These are phyloP conservation scores for Mucor circinelloides DNA, from an alignment of 371 early-diverging fungal genomes.

Conservation along the genomic window DNA sequence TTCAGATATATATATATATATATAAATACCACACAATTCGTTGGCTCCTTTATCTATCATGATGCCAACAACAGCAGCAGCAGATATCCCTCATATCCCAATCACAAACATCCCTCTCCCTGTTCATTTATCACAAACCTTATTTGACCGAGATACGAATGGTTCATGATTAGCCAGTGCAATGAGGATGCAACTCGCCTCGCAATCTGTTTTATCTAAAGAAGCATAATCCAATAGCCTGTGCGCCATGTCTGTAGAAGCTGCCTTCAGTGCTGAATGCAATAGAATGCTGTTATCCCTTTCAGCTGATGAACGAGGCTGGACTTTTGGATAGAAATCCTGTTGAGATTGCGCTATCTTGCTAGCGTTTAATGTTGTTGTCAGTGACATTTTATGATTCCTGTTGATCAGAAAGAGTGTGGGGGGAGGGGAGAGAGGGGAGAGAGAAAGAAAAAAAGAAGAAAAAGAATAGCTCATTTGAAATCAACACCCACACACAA, in stretches of 20 bases:
- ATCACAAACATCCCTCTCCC: neutral
- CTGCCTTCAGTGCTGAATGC: conserved; percentile 20
- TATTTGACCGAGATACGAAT: conserved; percentile 4
- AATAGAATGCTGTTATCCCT: conserved; percentile 34
- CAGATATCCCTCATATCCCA: neutral
- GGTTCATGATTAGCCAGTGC: conserved; percentile 44
- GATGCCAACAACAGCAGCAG: neutral
- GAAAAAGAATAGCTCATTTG: neutral
- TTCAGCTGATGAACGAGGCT: conserved; percentile 49
- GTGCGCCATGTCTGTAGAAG: conserved; percentile 25
- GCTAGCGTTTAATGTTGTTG: neutral
- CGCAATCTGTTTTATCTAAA: conserved; percentile 44
- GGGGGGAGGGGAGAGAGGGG: neutral
- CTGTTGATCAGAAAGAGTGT: neutral
- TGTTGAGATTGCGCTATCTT: neutral
- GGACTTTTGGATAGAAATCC: conserved; percentile 11
- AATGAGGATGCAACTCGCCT: conserved; percentile 50
- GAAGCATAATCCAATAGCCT: conserved; percentile 27
- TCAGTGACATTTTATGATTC: neutral
- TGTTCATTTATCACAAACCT: neutral
- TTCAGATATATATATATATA: neutral
- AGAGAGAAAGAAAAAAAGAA: neutral
- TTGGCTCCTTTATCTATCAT: neutral
- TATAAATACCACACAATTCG: neutral
- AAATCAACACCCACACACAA: neutral